Evolutionary conservation across 2,329 filamentous ascomycete genomes (phyloP), one percentile per base, ranked within the genome.

Genomic region (Colletotrichum musae): DNA sequence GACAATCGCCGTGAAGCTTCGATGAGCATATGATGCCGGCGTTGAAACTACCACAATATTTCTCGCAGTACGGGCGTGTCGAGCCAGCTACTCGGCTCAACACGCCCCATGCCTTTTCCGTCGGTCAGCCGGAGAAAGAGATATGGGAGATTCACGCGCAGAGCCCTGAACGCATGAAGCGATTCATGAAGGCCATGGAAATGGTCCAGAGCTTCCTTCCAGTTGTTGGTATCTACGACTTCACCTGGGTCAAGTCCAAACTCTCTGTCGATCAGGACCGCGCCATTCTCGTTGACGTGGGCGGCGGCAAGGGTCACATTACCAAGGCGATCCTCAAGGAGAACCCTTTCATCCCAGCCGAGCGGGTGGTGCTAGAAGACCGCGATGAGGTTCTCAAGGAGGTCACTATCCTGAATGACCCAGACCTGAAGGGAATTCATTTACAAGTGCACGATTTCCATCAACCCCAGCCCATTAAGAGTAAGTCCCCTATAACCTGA

Each of bases 261-360:
- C 58, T 67, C 0, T 13, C 32, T 2, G 63, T 69, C 7, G 13
- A 59, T 3, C 7, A 47, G 2, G 62, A 72, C 1, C 69, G 77
- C 5, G 45, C 68, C 0, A 54, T 79, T 6, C 64, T 81, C 21
- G 77, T 81, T 5, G 77, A 81, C 63, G 75, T 81, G 18, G 79
- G 79, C 24, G 78, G 77, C 39, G 74, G 78, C 5, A 76, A 74
- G 51, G 79, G 79, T 2, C 74, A 75, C 26, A 71, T 71, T 4
- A 54, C 75, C 6, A 65, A 59, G n/a, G 70, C 71, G 0, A 74
- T 77, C 18, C 39, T 62, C n/a, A 13, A 60, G 9, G 58, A 64
- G 10, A 72, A 68, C 24, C 48, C 39, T 1, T 68, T 71, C 26
- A 21, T 71, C n/a, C 64, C 58, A 3, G 16, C 36, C 6, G 39